Conservation (phyloP, 768 basidiomycete species). For the Tulasnella sp. region DNA sequence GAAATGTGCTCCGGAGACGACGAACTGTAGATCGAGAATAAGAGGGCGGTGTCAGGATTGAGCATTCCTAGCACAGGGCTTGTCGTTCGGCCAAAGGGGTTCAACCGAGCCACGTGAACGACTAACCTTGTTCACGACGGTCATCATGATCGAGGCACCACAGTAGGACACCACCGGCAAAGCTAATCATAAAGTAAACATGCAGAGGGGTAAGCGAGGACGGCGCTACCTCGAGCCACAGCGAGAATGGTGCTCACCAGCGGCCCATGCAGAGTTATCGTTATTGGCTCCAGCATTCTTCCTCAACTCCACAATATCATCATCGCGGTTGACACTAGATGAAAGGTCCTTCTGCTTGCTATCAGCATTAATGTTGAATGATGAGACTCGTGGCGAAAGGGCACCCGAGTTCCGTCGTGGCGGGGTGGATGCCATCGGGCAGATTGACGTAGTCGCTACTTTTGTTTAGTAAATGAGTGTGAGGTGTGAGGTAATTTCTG, state of each 20-base stretch:
- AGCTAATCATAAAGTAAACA: slow-evolving; percentile 44
- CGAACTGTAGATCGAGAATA: slow-evolving; percentile 54
- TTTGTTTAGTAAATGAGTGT: slow-evolving; percentile 6
- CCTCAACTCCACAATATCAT: slow-evolving; percentile 53
- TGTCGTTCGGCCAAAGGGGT: background rate
- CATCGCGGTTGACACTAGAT: slow-evolving; percentile 32
- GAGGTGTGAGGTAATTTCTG: background rate
- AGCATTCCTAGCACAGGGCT: background rate
- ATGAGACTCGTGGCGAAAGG: slow-evolving; percentile 11
- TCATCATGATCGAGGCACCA: slow-evolving; percentile 91
- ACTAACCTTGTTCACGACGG: slow-evolving; percentile 87
- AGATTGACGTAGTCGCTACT: background rate
- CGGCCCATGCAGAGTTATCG: background rate
- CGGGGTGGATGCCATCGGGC: background rate
- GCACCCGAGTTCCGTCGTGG: slow-evolving; percentile 5
- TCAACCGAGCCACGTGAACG: background rate
- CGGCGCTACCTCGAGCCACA: background rate
- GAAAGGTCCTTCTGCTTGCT: slow-evolving; percentile 16
- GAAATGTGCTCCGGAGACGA: slow-evolving; percentile 89
- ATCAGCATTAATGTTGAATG: background rate
- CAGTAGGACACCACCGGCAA: slow-evolving; percentile 87
- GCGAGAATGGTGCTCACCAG: slow-evolving; percentile 8
- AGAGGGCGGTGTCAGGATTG: background rate
- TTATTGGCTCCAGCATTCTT: slow-evolving; percentile 39
- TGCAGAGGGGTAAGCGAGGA: background rate